phyloP scores from a whole-genome alignment of 345 rosid genomes.

The Trapa bicornis region DNA sequence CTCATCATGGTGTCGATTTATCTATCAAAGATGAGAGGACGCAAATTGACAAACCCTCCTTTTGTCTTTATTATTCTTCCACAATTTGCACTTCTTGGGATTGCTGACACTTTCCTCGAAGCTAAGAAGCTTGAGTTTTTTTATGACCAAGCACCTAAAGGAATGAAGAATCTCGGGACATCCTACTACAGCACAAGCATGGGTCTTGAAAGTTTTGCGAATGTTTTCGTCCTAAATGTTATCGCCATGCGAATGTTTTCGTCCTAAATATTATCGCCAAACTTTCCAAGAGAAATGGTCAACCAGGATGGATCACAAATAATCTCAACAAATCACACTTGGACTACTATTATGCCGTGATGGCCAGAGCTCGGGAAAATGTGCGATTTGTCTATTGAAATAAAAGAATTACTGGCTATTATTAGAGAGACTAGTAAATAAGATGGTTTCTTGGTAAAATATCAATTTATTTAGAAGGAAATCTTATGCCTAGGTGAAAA shows the following conservation, averaged over 20 bases:
- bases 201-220: slow-evolving; percentile 52
- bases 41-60: slow-evolving; percentile 44
- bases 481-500: too few species aligned
- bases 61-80: slow-evolving; percentile 52
- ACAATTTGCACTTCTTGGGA: slow-evolving; percentile 35
- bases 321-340: too few species aligned
- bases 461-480: too few species aligned
- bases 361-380: slow-evolving; percentile 23
- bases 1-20: slow-evolving; percentile 39
- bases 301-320: slow-evolving; percentile 36
- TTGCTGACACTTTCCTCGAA: slow-evolving; percentile 41
- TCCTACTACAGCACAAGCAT: slow-evolving; percentile 42
- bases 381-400: neutral
- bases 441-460: too few species aligned
- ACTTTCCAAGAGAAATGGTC: slow-evolving; percentile 32
- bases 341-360: slow-evolving; percentile 23
- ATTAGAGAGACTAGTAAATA: too few species aligned
- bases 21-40: slow-evolving; percentile 40
- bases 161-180: slow-evolving; percentile 76
- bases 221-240: too few species aligned
- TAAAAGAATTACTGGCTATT: neutral
- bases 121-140: slow-evolving; percentile 69
- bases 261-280: slow-evolving; percentile 35
- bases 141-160: slow-evolving; percentile 77
- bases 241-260: too few species aligned